Evolutionary conservation across 2,329 filamentous ascomycete species (phyloP).

Genomic region (Diaporthe vaccinii): DNA sequence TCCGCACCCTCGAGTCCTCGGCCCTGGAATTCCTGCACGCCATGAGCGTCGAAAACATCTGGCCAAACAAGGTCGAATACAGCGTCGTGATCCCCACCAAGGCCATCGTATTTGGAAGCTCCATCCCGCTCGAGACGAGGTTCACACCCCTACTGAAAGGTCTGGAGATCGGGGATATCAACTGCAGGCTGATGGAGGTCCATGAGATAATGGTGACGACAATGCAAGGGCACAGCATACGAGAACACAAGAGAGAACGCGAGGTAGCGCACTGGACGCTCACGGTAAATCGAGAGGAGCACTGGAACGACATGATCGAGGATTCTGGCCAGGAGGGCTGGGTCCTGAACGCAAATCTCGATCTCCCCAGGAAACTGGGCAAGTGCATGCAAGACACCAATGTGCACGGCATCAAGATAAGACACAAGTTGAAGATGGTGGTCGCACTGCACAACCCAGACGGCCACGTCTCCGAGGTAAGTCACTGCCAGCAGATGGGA

Average conservation of each 20-base stretch:
- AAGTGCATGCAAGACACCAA: constrained; percentile 92
- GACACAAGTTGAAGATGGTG: constrained; percentile 92
- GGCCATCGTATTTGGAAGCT: constrained; percentile 93
- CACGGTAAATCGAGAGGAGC: constrained; percentile 67
- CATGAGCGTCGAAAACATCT: constrained; percentile 97
- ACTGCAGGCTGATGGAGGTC: constrained; percentile 83
- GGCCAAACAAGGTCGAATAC: constrained; percentile 98
- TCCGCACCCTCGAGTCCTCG: constrained; percentile 81
- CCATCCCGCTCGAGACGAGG: constrained; percentile 85
- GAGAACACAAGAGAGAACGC: constrained; percentile 73
- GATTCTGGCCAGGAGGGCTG: constrained; percentile 77
- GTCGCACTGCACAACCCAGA: constrained; percentile 95
- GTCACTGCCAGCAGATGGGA: constrained; percentile 43
- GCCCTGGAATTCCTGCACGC: constrained; percentile 85
- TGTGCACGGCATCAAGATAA: constrained; percentile 88
- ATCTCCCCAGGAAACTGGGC: constrained; percentile 84
- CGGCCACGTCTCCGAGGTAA: constrained; percentile 90
- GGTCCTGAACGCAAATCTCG: constrained; percentile 71
- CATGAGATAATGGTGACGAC: constrained; percentile 74
- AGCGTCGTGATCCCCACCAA: constrained; percentile 94
- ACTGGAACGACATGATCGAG: constrained; percentile 78
- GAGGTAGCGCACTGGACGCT: constrained; percentile 73
- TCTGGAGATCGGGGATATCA: constrained; percentile 85
- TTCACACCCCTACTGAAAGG: constrained; percentile 92
- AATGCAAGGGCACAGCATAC: constrained; percentile 60